A percentile compares a stretch with the other conserved stretches of the same genome.
These are phyloP conservation scores for Omphalea diandra DNA, from an alignment of 441 rosid genomes.

Conservation along the genomic window DNA sequence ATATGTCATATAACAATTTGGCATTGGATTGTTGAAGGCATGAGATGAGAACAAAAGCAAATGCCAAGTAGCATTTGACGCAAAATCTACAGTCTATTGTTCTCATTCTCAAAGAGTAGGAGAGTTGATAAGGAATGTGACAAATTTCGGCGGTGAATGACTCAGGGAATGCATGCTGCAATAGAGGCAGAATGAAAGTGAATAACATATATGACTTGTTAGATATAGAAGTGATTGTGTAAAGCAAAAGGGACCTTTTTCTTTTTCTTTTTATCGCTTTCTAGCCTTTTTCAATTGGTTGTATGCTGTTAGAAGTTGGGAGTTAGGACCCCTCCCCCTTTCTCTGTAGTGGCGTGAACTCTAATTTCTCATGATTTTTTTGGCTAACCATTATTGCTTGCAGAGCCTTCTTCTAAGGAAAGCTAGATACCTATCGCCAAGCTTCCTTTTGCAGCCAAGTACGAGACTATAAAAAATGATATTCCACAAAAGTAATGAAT, in stretches of 20 bases:
- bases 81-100: background rate
- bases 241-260: background rate
- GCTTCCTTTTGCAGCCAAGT: background rate
- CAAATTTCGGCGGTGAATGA: background rate
- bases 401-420: conserved; percentile 2
- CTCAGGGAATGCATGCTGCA: background rate
- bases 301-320: background rate
- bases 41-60: conserved; percentile 1
- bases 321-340: background rate
- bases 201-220: background rate
- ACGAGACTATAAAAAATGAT: background rate
- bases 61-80: background rate
- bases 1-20: background rate
- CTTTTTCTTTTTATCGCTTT: background rate
- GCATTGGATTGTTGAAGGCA: conserved; percentile 8
- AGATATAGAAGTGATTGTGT: background rate
- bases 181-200: no score
- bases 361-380: background rate
- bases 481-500: background rate
- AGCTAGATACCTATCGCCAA: background rate
- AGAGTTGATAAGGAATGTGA: background rate
- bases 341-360: background rate
- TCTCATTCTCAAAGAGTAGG: background rate
- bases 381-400: background rate
- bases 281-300: background rate